Evolutionary conservation across 768 basidiomycete genomes (phyloP).

Genomic region (Mycena crocata): DNA sequence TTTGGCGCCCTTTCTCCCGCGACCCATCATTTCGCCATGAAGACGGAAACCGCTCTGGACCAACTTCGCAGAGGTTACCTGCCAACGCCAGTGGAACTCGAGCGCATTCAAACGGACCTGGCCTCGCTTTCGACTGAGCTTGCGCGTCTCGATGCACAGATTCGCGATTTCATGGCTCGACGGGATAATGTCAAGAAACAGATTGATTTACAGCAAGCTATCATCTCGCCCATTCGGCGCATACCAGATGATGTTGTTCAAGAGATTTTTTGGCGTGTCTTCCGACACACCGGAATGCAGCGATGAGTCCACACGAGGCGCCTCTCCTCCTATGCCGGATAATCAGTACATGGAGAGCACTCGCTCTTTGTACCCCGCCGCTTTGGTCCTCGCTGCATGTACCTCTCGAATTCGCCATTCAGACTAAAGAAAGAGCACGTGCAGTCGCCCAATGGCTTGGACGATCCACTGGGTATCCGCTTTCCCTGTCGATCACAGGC

Average conservation of each 20-base stretch:
- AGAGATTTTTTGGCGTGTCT: slow-evolving; percentile 20
- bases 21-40: too few species aligned
- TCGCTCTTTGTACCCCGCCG: background rate
- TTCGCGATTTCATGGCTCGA: background rate
- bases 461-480: background rate
- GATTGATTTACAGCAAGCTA: background rate
- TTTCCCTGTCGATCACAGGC: background rate
- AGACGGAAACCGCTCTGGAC: too few species aligned
- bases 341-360: slow-evolving; percentile 10
- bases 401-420: background rate
- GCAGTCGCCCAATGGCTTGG: background rate
- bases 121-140: background rate
- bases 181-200: background rate
- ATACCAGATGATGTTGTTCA: slow-evolving; percentile 7
- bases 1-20: too few species aligned
- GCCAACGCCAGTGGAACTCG: too few species aligned
- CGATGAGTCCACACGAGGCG: background rate
- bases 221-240: slow-evolving; percentile 23
- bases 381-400: slow-evolving; percentile 9
- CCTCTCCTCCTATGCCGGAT: slow-evolving; percentile 10
- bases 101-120: background rate
- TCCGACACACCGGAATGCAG: slow-evolving; percentile 8
- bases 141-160: background rate
- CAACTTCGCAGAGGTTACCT: too few species aligned
- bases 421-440: background rate